These are phyloP conservation scores for Kwoniella bestiolae DNA, from an alignment of 768 basidiomycete species.

Conservation along the genomic window DNA sequence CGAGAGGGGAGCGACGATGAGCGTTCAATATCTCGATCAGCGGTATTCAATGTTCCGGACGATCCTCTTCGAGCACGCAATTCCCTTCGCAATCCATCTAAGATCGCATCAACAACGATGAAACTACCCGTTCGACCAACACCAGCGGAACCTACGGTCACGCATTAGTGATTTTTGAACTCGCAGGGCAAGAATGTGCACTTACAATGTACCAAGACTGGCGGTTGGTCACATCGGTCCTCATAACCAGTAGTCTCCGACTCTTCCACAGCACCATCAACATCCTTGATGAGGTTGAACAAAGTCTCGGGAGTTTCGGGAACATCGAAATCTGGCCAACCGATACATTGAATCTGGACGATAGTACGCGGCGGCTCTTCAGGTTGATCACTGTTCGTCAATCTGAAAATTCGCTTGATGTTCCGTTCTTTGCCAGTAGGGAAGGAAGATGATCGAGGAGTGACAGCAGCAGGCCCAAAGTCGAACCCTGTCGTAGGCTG, in stretches of 20 bases:
- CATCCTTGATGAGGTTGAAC: conserved; percentile 72
- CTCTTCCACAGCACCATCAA: conserved; percentile 60
- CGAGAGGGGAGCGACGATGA: neutral
- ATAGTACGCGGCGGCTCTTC: conserved; percentile 68
- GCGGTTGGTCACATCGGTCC: conserved; percentile 31
- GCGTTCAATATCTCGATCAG: neutral
- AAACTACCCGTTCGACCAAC: conserved; percentile 94
- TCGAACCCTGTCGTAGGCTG: conserved; percentile 60
- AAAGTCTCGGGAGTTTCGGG: conserved; percentile 80
- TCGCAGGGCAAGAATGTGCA: neutral
- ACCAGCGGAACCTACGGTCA: conserved; percentile 73
- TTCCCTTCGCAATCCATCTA: conserved; percentile 49
- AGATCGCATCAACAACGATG: conserved; percentile 68
- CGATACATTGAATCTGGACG: conserved; percentile 86
- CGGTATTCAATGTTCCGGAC: neutral
- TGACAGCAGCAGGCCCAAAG: conserved; percentile 55
- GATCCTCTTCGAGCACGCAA: conserved; percentile 3
- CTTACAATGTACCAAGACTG: conserved; percentile 56
- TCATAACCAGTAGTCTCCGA: conserved; percentile 15
- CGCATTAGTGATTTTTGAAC: no score
- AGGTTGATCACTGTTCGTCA: conserved; percentile 69
- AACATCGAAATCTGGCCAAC: conserved; percentile 97
- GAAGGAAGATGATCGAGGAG: conserved; percentile 14
- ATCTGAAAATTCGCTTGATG: conserved; percentile 64
- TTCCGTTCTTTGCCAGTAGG: conserved; percentile 36